These are phyloP conservation scores for Colletotrichum phormii DNA, from an alignment of 2,329 filamentous ascomycete species.

Conservation along the genomic window DNA sequence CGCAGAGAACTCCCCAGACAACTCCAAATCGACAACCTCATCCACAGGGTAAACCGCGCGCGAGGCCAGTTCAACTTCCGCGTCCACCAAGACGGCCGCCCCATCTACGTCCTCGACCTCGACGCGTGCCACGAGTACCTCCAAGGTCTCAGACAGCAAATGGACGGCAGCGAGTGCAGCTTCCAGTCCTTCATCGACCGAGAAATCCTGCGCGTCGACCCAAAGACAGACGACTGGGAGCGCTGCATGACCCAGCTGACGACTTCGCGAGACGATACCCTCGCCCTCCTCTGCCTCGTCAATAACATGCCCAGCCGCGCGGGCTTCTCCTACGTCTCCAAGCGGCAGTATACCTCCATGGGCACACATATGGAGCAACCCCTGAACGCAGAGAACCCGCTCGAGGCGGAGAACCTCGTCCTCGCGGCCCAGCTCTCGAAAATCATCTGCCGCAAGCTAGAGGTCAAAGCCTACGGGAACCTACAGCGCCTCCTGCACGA, in stretches of 20 bases:
- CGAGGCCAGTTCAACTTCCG: slow-evolving; percentile 56
- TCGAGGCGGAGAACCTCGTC: slow-evolving; percentile 51
- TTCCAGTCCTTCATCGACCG: slow-evolving; percentile 56
- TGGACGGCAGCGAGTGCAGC: slow-evolving; percentile 50
- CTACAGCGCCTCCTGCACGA: slow-evolving; percentile 48
- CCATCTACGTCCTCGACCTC: slow-evolving; percentile 54
- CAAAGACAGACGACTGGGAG: slow-evolving; percentile 45
- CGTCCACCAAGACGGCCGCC: slow-evolving; percentile 53
- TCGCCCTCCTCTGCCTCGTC: slow-evolving; percentile 53
- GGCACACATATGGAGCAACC: slow-evolving; percentile 41
- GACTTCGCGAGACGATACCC: slow-evolving; percentile 51
- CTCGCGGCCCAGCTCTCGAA: slow-evolving; percentile 56
- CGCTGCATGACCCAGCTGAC: slow-evolving; percentile 52
- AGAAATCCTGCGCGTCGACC: slow-evolving; percentile 45
- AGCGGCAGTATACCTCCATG: background rate
- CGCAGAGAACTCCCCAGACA: slow-evolving; percentile 53
- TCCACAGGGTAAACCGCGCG: slow-evolving; percentile 50
- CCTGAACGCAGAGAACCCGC: slow-evolving; percentile 50
- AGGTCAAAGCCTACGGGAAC: slow-evolving; percentile 56
- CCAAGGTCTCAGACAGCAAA: slow-evolving; percentile 49
- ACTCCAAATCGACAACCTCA: slow-evolving; percentile 51
- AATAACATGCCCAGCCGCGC: slow-evolving; percentile 59
- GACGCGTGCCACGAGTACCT: slow-evolving; percentile 54
- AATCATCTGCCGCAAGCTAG: slow-evolving; percentile 57
- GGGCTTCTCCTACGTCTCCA: slow-evolving; percentile 52